Conservation (phyloP, 768 basidiomycete genomes). For the Pisolithus sp. region DNA sequence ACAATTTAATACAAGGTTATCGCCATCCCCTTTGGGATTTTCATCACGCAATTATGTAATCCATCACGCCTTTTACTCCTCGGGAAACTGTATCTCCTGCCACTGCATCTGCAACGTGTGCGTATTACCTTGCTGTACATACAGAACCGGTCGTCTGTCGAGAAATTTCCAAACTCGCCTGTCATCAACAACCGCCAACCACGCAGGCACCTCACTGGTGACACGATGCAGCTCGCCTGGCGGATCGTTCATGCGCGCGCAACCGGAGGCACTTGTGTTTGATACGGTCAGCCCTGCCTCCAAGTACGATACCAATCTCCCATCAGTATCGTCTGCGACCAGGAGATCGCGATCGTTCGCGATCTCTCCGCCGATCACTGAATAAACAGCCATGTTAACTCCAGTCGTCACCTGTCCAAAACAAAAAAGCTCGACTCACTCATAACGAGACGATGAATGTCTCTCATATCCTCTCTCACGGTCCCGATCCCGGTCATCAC, state of each 20-base stretch:
- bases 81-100: neutral
- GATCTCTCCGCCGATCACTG: slow-evolving; percentile 65
- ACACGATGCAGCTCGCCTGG: slow-evolving; percentile 19
- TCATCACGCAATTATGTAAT: neutral
- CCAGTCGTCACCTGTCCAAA: slow-evolving; percentile 8
- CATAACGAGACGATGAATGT: slow-evolving; percentile 63
- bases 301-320: neutral
- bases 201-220: slow-evolving; percentile 16
- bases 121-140: slow-evolving; percentile 3
- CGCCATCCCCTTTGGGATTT: too few relatives aligned
- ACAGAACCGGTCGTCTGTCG: neutral
- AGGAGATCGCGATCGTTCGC: slow-evolving; percentile 70
- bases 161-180: slow-evolving; percentile 2
- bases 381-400: slow-evolving; percentile 6
- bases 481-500: slow-evolving; percentile 64
- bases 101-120: slow-evolving; percentile 1
- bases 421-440: slow-evolving; percentile 43
- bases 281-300: too few relatives aligned
- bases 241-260: neutral
- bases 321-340: slow-evolving; percentile 54
- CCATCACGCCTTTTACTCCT: neutral
- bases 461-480: slow-evolving; percentile 66
- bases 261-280: neutral
- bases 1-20: neutral
- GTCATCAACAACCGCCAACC: neutral